These are phyloP conservation scores for Backusella parvicylindrica DNA, from an alignment of 192 early-diverging fungal species.

Conservation along the genomic window DNA sequence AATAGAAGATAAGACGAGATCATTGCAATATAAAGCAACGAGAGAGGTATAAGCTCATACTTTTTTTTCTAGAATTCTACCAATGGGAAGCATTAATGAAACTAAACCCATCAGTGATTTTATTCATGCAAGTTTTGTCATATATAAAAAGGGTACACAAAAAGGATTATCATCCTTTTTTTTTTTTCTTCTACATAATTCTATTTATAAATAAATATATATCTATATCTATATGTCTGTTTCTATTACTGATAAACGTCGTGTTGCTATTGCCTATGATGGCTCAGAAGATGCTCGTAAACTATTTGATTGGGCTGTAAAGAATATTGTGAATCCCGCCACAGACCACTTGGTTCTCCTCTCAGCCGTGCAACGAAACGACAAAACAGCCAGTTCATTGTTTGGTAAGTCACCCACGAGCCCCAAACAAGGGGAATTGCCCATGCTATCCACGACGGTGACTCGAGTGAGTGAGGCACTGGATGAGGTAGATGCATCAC, in stretches of 20 bases:
- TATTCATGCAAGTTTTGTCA: not conserved
- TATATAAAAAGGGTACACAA: not conserved
- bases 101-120: not conserved
- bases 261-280: conserved; percentile 28
- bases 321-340: conserved; percentile 18
- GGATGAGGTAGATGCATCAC: conserved; percentile 10
- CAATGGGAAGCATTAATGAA: not conserved
- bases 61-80: conserved; percentile 1
- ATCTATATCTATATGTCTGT: not conserved
- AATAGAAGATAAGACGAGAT: not conserved
- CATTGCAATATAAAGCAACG: too few relatives aligned
- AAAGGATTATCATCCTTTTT: not conserved
- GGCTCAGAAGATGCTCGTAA: conserved; percentile 29
- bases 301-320: conserved; percentile 23
- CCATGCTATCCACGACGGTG: conserved; percentile 22
- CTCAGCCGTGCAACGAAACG: conserved; percentile 13
- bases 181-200: not conserved
- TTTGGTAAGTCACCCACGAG: not conserved
- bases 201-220: not conserved
- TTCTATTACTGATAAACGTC: conserved; percentile 22
- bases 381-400: not conserved
- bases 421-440: not conserved
- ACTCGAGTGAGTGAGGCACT: conserved; percentile 19
- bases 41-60: not conserved
- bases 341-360: conserved; percentile 31